Base-by-base conservation (phyloP, 2,329 filamentous ascomycete species). In the Botrytis medusae region DNA sequence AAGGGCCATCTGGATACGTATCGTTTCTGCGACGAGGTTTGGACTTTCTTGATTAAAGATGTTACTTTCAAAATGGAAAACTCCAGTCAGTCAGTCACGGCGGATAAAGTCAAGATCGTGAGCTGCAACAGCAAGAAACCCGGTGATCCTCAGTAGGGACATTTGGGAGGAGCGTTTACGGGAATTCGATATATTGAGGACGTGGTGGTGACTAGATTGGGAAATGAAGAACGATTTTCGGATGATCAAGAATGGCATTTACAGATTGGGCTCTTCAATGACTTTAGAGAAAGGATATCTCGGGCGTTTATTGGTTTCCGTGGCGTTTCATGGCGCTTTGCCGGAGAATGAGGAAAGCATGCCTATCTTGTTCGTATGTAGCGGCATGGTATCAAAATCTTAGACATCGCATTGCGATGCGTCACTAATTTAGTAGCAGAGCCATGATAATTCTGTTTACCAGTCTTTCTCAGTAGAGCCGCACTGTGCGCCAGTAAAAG, bases 21-120 rank as follows among this genome's bases (percentile, higher is more conserved):
- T 86, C 92, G 96, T 78, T 99, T 99, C 88, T 99, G 96, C 86
- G 96, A 99, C 84, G 96, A 99, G 85, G 96, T 99, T 74, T 99
- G 96, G 96, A 99, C 96, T 1, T 99, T 99, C 83, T 89, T 99
- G 74, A 97, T 99, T 84, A 98, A 98, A 84, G 96, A 98, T 78
- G 95, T 98, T 72, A 94, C 91, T n/a, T 98, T 99, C 86, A 99
- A 99, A 85, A 92, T 98, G 85, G 95, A 98, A 79, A 87, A 87
- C 77, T 89, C 88, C 73, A 89, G 88, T 73, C 88, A 90, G 75
- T 88, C 89, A 0, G 90, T 98, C 22, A 85, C 88, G 54, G 94
- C 95, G 32, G 95, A 98, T 81, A 95, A 94, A 82, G 93, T 99
- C 83, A 98, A 98, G 90, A 99, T 99, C 78, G 96, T 99, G 68